Evolutionary conservation across 371 early-diverging fungal species (phyloP).

Genomic region (Mucor saturninus): DNA sequence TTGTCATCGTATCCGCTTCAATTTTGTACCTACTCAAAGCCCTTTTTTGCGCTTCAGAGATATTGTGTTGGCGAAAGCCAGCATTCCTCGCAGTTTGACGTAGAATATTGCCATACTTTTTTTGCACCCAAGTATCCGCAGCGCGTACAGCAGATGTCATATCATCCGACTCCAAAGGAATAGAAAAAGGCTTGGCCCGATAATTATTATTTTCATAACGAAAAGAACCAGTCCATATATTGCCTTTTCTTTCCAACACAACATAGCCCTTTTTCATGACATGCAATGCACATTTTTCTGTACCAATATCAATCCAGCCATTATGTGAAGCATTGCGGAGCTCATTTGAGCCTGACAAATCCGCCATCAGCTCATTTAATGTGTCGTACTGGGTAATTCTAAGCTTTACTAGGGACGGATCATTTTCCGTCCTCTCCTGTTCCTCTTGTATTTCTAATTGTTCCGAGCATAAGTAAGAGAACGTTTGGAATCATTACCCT

Average conservation of each 20-base stretch:
- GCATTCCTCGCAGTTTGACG: slow-evolving; percentile 38
- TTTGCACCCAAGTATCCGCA: slow-evolving; percentile 63
- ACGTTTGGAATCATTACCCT: neutral
- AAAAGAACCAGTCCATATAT: slow-evolving; percentile 24
- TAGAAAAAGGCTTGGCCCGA: slow-evolving; percentile 6
- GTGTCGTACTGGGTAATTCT: slow-evolving; percentile 60
- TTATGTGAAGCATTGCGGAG: slow-evolving; percentile 35
- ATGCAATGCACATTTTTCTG: slow-evolving; percentile 43
- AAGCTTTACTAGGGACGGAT: slow-evolving; percentile 29
- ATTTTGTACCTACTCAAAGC: slow-evolving; percentile 38
- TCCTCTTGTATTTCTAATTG: slow-evolving; percentile 10
- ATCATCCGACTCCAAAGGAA: slow-evolving; percentile 48
- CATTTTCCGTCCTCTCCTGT: slow-evolving; percentile 13
- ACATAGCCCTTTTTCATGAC: slow-evolving; percentile 32
- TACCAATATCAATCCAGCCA: slow-evolving; percentile 58
- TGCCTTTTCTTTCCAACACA: slow-evolving; percentile 21
- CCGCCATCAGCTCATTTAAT: slow-evolving; percentile 50
- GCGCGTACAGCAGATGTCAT: slow-evolving; percentile 60
- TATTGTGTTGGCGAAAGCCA: slow-evolving; percentile 57
- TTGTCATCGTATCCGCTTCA: slow-evolving; percentile 37
- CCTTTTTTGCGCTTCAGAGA: slow-evolving; percentile 55
- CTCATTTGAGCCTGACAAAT: slow-evolving; percentile 38
- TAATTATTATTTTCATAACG: slow-evolving; percentile 2
- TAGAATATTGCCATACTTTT: slow-evolving; percentile 15
- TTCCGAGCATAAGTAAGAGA: no score